Percentiles rank a stretch among this genome's conserved stretches.
Evolutionary conservation across 192 early-diverging fungal genomes (phyloP).

Genomic region (Rhizoclosmatium globosum): DNA sequence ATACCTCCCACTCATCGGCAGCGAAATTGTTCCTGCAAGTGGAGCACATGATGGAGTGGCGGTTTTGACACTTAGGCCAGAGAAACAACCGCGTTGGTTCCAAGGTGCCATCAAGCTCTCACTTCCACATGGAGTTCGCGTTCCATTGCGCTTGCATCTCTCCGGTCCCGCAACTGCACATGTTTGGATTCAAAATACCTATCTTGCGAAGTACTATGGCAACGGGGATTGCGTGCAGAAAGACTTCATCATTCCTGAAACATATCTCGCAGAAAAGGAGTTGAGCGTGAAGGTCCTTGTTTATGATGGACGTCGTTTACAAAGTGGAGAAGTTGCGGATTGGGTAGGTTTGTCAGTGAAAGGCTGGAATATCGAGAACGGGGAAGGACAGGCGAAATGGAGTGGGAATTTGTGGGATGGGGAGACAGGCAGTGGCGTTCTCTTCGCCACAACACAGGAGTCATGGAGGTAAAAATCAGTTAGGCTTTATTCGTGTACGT

Average conservation of each 20-base stretch:
- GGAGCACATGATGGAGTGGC: background rate
- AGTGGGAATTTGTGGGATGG: background rate
- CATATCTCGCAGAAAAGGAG: conserved; percentile 4
- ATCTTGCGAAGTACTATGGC: conserved; percentile 77
- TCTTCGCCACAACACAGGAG: background rate
- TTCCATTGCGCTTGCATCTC: conserved; percentile 72
- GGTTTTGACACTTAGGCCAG: background rate
- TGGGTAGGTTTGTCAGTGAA: conserved; percentile 33
- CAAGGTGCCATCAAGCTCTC: conserved; percentile 39
- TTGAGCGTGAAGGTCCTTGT: conserved; percentile 30
- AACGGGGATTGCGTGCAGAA: conserved; percentile 71
- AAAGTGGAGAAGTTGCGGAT: conserved; percentile 7
- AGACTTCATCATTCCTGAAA: conserved; percentile 69
- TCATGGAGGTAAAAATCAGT: no score
- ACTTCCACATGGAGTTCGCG: conserved; percentile 26
- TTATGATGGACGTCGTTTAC: conserved; percentile 20
- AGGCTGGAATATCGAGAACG: conserved; percentile 39
- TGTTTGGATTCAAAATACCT: conserved; percentile 71
- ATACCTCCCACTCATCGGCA: conserved; percentile 37
- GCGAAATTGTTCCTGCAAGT: background rate
- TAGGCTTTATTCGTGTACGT: no score
- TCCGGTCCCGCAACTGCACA: conserved; percentile 72
- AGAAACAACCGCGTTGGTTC: conserved; percentile 46
- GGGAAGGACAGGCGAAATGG: conserved; percentile 39
- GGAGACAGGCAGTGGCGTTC: background rate